Base-by-base conservation (phyloP, 306 rosid species). In the Neltuma alba region DNA sequence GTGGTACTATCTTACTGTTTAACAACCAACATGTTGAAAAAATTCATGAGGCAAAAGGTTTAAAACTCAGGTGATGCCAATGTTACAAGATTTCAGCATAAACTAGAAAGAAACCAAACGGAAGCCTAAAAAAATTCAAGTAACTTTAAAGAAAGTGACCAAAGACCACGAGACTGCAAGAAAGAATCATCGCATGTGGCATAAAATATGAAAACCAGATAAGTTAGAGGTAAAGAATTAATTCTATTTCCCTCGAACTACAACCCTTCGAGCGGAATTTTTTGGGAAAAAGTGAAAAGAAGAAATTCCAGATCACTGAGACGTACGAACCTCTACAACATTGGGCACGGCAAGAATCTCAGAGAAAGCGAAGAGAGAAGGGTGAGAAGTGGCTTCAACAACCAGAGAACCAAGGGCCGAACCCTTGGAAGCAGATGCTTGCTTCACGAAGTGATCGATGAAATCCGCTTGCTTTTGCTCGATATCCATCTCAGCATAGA, bases 281-380 rank as follows among this genome's bases (percentile, higher is more conserved):
- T n/a, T 45, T 55, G 14, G 25, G 20, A 7, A 73, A 48, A 30
- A 8, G 11, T 5, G 11, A 75, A 77, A 76, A 60, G 38, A 0
- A 10, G 28, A 52, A 20, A 20, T 76, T 38, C 20, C 47, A 71
- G 62, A 2, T 31, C 14, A 33, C 9, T 13, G 65, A 48, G 60
- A 76, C 31, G 21, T 11, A 10, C 18, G 37, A 80, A 95, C 99
- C 99, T 95, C 89, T 3, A 50, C 78, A 62, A 95, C 79, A 73
- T 70, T 81, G n/a, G 98, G 92, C 78, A 89, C 88, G 30, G 92
- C 85, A 38, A 95, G 93, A 91, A 95, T 85, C 88, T 95, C 97
- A 5, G 99, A 89, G 89, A 95, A 92, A 77, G 94, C 92, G 54
- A 95, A 95, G 80, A 95, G 98, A 1, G 89, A 89, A 30, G 98